Evolutionary conservation across 805 yeast genomes (phyloP), one percentile per base, ranked within the genome.

Genomic region (Tetrapisispora taiwanensis): DNA sequence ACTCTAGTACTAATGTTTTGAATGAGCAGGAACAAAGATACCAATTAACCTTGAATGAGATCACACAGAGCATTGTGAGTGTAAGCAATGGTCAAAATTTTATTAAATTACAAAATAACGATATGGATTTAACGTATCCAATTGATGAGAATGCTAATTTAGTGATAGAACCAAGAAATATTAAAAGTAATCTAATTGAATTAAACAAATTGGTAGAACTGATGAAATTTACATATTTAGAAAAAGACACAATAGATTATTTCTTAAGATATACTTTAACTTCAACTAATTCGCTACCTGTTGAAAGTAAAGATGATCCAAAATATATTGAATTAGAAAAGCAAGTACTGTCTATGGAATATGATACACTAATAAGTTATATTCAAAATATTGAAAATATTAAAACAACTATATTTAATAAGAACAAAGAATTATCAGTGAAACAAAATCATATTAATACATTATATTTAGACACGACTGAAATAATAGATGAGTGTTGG

Each of bases 181-280:
- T 60, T 12, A 40, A 46, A 5, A 47, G 36, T 1, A 55, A 50
- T 22, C 52, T 60, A 24, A 39, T 40, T 13, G 53, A 56, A 10
- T 51, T 55, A 12, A 50, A 53, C 26, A 37, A 51, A 30, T 40
- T 60, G n/a, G 48, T 58, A 10, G 53, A 52, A 17, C 38, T 51
- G 7, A 39, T 62, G 26, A 56, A 52, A 30, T 35, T 48, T 35
- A 48, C 56, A 14, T 59, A 62, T 48, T 44, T 62, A 41, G 62
- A 62, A 43, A 60, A 59, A 44, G 66, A 62, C 37, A 50, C 62
- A 0, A 43, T 62, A 20, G 66, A 62, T 41, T 53, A 55, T 42
- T 61, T 61, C 41, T 46, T 61, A 30, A 51, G 66, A 20, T 53
- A 54, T 22, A 58, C 59, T 0, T 49, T 61, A 18, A 55, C 62